These are phyloP conservation scores for Gyromitra esculenta DNA, from an alignment of 2,329 filamentous ascomycete genomes.

Conservation along the genomic window DNA sequence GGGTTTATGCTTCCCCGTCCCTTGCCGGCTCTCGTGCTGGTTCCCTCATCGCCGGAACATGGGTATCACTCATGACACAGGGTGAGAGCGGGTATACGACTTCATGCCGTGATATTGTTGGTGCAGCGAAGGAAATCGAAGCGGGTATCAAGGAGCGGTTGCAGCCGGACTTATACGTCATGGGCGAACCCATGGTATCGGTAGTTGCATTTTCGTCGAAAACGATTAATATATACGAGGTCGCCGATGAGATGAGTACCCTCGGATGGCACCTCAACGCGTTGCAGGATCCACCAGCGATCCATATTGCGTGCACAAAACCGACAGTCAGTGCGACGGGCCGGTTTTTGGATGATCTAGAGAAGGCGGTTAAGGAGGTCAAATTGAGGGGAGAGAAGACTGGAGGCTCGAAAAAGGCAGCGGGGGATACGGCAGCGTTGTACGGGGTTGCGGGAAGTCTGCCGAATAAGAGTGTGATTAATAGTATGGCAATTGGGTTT, in stretches of 20 bases:
- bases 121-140: slow-evolving; percentile 82
- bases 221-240: slow-evolving; percentile 90
- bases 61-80: slow-evolving; percentile 88
- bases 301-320: slow-evolving; percentile 92
- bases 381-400: slow-evolving; percentile 74
- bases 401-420: slow-evolving; percentile 66
- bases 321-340: slow-evolving; percentile 85
- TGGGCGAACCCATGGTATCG: slow-evolving; percentile 86
- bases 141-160: slow-evolving; percentile 77
- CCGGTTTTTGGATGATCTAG: slow-evolving; percentile 76
- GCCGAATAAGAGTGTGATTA: slow-evolving; percentile 94
- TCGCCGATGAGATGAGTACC: slow-evolving; percentile 84
- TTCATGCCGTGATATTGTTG: slow-evolving; percentile 87
- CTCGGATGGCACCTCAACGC: slow-evolving; percentile 97
- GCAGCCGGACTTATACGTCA: slow-evolving; percentile 76
- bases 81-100: slow-evolving; percentile 89
- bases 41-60: slow-evolving; percentile 93
- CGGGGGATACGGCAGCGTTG: slow-evolving; percentile 83
- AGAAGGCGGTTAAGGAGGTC: slow-evolving; percentile 70
- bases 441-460: slow-evolving; percentile 95
- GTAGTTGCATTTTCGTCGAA: slow-evolving; percentile 88
- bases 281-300: slow-evolving; percentile 87
- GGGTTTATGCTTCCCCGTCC: slow-evolving; percentile 92
- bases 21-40: slow-evolving; percentile 92
- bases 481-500: slow-evolving; percentile 88